Conservation (phyloP, 257 asterid genomes). For the Mentha longifolia region DNA sequence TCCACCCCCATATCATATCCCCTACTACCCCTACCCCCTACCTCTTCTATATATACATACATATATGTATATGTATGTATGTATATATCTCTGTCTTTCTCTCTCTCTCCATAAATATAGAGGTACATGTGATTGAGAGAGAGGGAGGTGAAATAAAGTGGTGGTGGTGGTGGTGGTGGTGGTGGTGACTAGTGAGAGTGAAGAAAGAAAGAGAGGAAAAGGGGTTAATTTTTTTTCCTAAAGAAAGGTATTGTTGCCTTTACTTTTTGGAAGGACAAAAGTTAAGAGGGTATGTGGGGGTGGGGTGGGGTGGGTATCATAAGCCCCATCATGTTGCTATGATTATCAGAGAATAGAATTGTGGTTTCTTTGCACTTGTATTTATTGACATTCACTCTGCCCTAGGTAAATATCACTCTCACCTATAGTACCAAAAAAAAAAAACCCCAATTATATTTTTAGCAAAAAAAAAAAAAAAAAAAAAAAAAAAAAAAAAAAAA, state of each 20-base stretch:
- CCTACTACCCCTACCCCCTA: too few species aligned
- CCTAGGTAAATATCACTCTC: background rate
- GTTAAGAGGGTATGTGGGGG: slow-evolving; percentile 36
- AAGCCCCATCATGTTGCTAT: slow-evolving; percentile 61
- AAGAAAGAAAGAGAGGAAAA: slow-evolving; percentile 28
- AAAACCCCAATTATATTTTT: too few species aligned
- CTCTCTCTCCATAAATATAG: background rate
- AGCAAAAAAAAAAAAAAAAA: too few species aligned
- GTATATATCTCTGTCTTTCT: background rate
- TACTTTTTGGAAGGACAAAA: slow-evolving; percentile 52
- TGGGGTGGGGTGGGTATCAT: slow-evolving; percentile 31
- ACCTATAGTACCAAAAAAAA: too few species aligned
- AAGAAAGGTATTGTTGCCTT: slow-evolving; percentile 42
- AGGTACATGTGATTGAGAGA: slow-evolving; percentile 16
- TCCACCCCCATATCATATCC: slow-evolving; percentile 21
- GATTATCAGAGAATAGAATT: slow-evolving; percentile 71
- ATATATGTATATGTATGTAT: background rate
- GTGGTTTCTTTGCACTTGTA: slow-evolving; percentile 67
- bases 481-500: too few species aligned
- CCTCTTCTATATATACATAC: background rate
- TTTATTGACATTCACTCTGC: slow-evolving; percentile 58
- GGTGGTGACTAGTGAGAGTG: slow-evolving; percentile 18
- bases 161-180: slow-evolving; percentile 2
- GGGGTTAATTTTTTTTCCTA: slow-evolving; percentile 30
- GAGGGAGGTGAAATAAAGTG: slow-evolving; percentile 19